Evolutionary conservation across 1,139 yeast species (phyloP), one percentile per base, ranked within the genome.

Genomic region (Candida gigantensis): DNA sequence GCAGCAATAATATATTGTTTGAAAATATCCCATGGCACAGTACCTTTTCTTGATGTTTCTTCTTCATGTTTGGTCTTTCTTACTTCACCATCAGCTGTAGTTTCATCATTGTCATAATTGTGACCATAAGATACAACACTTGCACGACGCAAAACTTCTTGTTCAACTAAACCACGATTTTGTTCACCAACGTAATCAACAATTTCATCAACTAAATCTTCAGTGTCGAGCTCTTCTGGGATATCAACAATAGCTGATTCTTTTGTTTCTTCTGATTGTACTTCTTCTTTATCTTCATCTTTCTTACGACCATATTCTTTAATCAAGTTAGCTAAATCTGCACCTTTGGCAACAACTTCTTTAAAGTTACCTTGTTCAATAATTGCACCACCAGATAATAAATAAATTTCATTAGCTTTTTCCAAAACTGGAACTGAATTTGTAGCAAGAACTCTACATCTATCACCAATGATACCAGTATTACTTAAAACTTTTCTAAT

Each of bases 1-100:
- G 72, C 65, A 4, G 73, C 71, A 34, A 53, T 52, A 37, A 65
- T 53, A 37, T 65, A 68, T 34, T 64, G 62, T 23, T 53, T 42
- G 35, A 62, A 65, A 13, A 63, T 58, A 7, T 44, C 41, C 52
- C 65, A 53, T 30, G 65, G 62, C 10, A 67, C 68, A 7, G 53
- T 46, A 6, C 73, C 72, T 35, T 57, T 58, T 11, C 52, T 51
- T 12, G 55, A 50, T 17, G 47, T 50, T 47, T 68, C 74, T 24
- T 54, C 59, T 14, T 51, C 46, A 26, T 61, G 58, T 6, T 59
- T 62, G 1, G 66, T 56, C 28, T 51, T 56, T 33, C 40, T 53
- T 21, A 65, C 23, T 32, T 41, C 31, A 21, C 36, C 30, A 30
- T 36, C n/a, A n/a, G n/a, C 41, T 32, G 43, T 42, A 13, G 39